phyloP scores from a whole-genome alignment of 1,284 basidiomycete species.

The Quambalaria eucalypti region DNA sequence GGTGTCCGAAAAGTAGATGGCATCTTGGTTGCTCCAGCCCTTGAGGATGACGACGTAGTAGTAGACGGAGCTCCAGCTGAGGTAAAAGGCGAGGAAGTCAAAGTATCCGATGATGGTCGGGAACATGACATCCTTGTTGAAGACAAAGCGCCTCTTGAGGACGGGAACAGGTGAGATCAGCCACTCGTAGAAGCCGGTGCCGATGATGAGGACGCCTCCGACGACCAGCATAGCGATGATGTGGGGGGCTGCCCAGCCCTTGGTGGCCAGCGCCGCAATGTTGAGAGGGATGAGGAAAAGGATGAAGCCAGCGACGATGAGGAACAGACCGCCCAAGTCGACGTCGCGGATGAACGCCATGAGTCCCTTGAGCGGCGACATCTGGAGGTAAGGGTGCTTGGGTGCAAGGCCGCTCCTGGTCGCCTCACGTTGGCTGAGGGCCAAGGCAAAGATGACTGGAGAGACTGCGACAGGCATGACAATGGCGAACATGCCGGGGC shows the following conservation, averaged over 20 bases:
- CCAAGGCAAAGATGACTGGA: conserved; percentile 33
- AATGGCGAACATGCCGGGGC: conserved; percentile 42
- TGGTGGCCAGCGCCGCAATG: conserved; percentile 17
- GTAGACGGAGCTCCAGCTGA: conserved; percentile 33
- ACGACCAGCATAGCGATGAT: conserved; percentile 41
- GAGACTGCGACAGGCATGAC: conserved; percentile 34
- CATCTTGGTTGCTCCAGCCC: conserved; percentile 14
- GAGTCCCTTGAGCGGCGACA: conserved; percentile 5
- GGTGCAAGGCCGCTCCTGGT: conserved; percentile 26
- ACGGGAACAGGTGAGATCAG: conserved; percentile 33
- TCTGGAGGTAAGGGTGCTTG: conserved; percentile 26
- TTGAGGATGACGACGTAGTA: conserved; percentile 21
- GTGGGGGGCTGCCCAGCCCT: conserved; percentile 32
- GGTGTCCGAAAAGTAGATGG: conserved; percentile 37
- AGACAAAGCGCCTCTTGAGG: conserved; percentile 30
- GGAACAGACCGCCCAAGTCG: conserved; percentile 37
- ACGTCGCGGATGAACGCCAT: conserved; percentile 26
- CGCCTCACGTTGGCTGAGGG: conserved; percentile 30
- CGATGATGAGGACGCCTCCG: conserved; percentile 29
- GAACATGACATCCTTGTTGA: conserved; percentile 41
- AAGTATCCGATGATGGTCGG: conserved; percentile 38
- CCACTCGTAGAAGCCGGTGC: conserved; percentile 25
- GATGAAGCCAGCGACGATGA: conserved; percentile 37
- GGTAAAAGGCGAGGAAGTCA: conserved; percentile 41
- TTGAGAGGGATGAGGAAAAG: conserved; percentile 37